phyloP scores from a whole-genome alignment of 306 rosid genomes.

The Heteromeles arbutifolia region DNA sequence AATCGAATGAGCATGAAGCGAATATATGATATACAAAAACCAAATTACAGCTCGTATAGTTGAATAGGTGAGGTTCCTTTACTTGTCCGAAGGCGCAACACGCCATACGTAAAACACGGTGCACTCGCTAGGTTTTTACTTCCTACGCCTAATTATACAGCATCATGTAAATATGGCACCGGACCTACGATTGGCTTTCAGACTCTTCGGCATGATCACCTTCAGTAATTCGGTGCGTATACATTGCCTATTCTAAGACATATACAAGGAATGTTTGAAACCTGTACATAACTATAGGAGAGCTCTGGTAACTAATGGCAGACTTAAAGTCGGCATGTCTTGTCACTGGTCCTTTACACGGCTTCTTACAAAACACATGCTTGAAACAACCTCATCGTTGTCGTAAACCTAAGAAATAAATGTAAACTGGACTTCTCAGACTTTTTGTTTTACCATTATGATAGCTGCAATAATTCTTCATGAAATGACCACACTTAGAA shows the following conservation, averaged over 20 bases:
- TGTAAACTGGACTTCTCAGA: background rate
- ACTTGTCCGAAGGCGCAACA: background rate
- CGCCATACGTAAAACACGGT: background rate
- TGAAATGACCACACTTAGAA: background rate
- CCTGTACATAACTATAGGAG: conserved; percentile 4
- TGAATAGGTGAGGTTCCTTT: background rate
- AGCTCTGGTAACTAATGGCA: background rate
- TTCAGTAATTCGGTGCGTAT: background rate
- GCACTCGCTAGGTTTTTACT: background rate
- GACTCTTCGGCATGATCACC: background rate
- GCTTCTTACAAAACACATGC: background rate
- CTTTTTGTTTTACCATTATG: background rate
- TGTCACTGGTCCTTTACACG: background rate
- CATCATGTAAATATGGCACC: background rate
- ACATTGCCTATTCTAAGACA: background rate
- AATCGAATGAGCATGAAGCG: background rate
- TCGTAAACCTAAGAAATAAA: background rate
- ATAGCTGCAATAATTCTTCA: background rate
- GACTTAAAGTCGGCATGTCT: background rate
- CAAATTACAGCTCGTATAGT: background rate
- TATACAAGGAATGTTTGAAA: conserved; percentile 7
- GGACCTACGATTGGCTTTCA: background rate
- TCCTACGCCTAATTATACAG: background rate
- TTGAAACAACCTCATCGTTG: background rate
- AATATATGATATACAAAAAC: background rate